phyloP scores from a whole-genome alignment of 352 stramenopile species.

The Phytophthora megakarya region DNA sequence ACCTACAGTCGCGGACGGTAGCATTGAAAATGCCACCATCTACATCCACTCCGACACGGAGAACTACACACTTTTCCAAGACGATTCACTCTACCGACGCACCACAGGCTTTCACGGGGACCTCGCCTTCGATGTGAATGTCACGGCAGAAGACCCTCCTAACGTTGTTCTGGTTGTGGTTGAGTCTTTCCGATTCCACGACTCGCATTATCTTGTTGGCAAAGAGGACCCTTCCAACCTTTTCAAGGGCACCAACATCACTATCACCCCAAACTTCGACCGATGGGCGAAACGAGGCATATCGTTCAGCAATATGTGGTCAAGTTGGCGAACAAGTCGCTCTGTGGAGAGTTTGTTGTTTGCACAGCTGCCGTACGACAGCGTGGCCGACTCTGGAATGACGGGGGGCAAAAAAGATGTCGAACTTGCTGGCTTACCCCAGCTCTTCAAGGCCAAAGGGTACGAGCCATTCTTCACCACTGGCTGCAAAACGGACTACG shows the following conservation, averaged over 20 bases:
- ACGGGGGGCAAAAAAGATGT: slow-evolving; percentile 32
- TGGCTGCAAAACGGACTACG: slow-evolving; percentile 48
- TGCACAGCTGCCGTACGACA: slow-evolving; percentile 54
- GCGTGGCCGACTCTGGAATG: slow-evolving; percentile 41
- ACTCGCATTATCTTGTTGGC: slow-evolving; percentile 56
- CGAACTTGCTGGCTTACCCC: slow-evolving; percentile 46
- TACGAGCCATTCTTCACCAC: slow-evolving; percentile 60
- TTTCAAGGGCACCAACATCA: slow-evolving; percentile 34
- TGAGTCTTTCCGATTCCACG: slow-evolving; percentile 59
- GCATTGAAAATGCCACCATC: slow-evolving; percentile 3
- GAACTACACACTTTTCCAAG: slow-evolving; percentile 42
- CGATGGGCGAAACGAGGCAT: slow-evolving; percentile 51
- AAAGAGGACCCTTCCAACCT: slow-evolving; percentile 48
- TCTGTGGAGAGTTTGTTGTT: slow-evolving; percentile 63
- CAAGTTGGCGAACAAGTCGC: slow-evolving; percentile 60
- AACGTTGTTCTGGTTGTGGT: slow-evolving; percentile 60
- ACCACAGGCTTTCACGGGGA: slow-evolving; percentile 51
- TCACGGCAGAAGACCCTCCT: slow-evolving; percentile 39
- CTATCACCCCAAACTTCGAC: slow-evolving; percentile 56
- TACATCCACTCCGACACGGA: slow-evolving; percentile 51
- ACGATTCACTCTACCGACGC: slow-evolving; percentile 46
- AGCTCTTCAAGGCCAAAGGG: slow-evolving; percentile 55
- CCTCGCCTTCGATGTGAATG: slow-evolving; percentile 46
- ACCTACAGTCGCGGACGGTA: slow-evolving; percentile 23
- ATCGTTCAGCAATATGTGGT: slow-evolving; percentile 64